A percentile compares a stretch with the other conserved stretches of the same genome.
Evolutionary conservation across 139 green algal species (phyloP).

Genomic region (Ulvella scutata): DNA sequence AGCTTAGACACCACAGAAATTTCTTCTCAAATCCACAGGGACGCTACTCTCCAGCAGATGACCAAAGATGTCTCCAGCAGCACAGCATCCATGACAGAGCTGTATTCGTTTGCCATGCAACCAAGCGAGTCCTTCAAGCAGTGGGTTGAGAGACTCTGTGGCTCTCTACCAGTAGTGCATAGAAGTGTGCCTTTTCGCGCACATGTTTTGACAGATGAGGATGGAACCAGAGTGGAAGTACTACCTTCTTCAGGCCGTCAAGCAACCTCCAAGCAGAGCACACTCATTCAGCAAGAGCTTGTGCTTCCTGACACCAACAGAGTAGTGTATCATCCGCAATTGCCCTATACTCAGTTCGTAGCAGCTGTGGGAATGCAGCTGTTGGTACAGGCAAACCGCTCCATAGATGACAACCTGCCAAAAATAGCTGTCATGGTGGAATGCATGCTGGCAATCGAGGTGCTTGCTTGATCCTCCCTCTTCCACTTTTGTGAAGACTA

Average conservation of each 20-base stretch:
- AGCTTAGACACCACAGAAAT: not conserved
- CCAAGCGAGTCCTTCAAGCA: not conserved
- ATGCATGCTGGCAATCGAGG: not conserved
- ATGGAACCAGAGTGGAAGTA: not conserved
- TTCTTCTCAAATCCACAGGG: not conserved
- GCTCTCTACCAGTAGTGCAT: not conserved
- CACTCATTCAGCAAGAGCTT: not conserved
- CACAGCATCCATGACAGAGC: not conserved
- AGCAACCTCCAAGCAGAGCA: not conserved
- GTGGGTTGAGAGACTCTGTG: not conserved
- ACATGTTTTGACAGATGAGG: not conserved
- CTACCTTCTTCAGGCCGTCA: not conserved
- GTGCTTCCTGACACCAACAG: not conserved
- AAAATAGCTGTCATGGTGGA: not conserved
- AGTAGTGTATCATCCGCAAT: not conserved
- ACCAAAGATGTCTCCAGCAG: not conserved
- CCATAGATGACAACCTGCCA: not conserved
- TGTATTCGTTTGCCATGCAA: not conserved
- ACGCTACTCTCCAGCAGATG: not conserved
- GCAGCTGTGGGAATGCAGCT: not conserved
- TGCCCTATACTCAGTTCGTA: not conserved
- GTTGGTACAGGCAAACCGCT: not conserved
- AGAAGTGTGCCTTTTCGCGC: not conserved
- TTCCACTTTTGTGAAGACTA: too few species aligned
- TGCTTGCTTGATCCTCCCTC: too few species aligned